Conservation (phyloP, 2,329 filamentous ascomycete species). For the Phoma sp. region DNA sequence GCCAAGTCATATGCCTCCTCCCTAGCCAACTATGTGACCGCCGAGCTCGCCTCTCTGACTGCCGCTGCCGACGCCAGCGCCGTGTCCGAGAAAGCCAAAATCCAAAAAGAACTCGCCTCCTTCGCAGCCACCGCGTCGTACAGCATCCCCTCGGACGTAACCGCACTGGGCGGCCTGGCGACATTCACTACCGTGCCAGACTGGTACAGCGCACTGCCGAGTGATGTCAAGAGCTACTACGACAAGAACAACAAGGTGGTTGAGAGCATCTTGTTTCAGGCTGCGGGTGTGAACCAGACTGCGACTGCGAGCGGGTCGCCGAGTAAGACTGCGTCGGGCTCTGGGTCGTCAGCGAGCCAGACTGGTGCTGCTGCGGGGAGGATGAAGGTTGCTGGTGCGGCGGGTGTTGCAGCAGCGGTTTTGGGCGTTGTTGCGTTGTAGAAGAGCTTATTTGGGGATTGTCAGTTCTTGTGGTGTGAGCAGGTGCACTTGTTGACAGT, state of each 20-base stretch:
- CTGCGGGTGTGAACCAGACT: constrained; percentile 17
- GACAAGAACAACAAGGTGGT: constrained; percentile 26
- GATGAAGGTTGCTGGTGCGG: constrained; percentile 20
- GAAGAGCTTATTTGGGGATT: background rate
- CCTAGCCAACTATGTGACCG: constrained; percentile 19
- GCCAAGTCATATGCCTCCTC: constrained; percentile 23
- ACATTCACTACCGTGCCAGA: constrained; percentile 25
- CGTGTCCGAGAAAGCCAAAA: constrained; percentile 21
- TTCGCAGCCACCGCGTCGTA: constrained; percentile 30
- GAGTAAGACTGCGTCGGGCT: constrained; percentile 8
- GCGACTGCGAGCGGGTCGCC: constrained; percentile 3
- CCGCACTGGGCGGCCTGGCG: constrained; percentile 17
- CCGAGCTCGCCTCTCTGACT: constrained; percentile 21
- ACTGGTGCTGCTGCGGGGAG: constrained; percentile 16
- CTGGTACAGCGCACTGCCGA: constrained; percentile 34
- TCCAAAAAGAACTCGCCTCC: constrained; percentile 25
- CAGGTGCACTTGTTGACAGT: too few relatives aligned
- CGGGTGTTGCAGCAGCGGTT: constrained; percentile 27
- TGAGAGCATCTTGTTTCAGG: constrained; percentile 26
- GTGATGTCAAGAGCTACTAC: constrained; percentile 32
- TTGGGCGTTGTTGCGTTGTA: constrained; percentile 32
- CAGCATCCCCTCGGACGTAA: constrained; percentile 25
- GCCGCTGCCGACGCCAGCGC: constrained; percentile 14
- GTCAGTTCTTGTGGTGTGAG: too few relatives aligned
- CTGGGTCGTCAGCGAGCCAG: constrained; percentile 1